These are phyloP conservation scores for Lepiota venenata DNA, from an alignment of 768 basidiomycete species.

Conservation along the genomic window DNA sequence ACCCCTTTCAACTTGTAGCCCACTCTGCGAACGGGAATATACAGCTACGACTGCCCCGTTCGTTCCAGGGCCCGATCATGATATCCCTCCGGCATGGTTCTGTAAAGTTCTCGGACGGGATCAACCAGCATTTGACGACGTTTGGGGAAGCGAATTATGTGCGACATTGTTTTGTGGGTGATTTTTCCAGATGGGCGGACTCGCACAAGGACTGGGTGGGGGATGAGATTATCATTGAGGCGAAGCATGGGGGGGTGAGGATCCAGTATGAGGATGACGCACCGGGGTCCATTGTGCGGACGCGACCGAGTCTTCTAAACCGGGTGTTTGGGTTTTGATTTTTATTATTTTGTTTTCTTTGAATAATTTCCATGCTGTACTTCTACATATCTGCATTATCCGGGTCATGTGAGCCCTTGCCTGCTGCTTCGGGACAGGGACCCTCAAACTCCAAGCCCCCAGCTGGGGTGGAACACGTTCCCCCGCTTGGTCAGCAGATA, in stretches of 20 bases:
- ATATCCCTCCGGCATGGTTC: constrained; percentile 30
- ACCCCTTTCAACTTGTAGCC: constrained; percentile 22
- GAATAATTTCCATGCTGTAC: too few species aligned
- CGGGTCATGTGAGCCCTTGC: too few species aligned
- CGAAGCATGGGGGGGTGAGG: constrained; percentile 33
- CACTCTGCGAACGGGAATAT: constrained; percentile 28
- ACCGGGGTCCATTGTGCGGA: constrained; percentile 19
- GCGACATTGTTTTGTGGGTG: constrained; percentile 40
- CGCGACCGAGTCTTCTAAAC: constrained; percentile 57
- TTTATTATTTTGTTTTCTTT: constrained; percentile 12
- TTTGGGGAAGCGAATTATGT: constrained; percentile 29
- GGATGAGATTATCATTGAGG: constrained; percentile 34
- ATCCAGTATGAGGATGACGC: constrained; percentile 35
- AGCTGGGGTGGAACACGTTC: too few species aligned
- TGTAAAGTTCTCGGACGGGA: constrained; percentile 28
- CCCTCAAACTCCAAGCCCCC: too few species aligned
- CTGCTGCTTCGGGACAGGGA: too few species aligned
- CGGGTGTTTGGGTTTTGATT: constrained; percentile 42
- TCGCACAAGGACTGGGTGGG: constrained; percentile 30
- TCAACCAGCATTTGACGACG: constrained; percentile 25
- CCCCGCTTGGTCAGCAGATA: not conserved
- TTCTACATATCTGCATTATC: not conserved
- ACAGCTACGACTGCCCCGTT: constrained; percentile 33
- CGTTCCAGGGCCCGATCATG: constrained; percentile 36
- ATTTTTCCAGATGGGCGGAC: constrained; percentile 27